Evolutionary conservation across 805 yeast species (phyloP), one percentile per base, ranked within the genome.

Genomic region (Candida rishiriensis): DNA sequence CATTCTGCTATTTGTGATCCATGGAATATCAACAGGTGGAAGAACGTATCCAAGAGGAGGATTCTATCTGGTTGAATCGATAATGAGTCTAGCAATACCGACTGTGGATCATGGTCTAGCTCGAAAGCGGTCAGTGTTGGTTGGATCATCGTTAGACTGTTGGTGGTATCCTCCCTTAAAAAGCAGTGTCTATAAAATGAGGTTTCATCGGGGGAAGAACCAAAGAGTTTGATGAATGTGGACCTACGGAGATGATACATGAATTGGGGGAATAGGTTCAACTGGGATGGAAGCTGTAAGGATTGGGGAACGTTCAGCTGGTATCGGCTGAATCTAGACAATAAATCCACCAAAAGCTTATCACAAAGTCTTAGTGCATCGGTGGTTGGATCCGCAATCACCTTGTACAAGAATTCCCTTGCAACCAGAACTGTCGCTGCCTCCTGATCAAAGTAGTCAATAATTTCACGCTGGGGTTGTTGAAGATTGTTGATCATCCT

Each of bases 141-240:
- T 59, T 83, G 88, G 47, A 82, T 79, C 85, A 82, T 82, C 33
- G 78, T 72, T 51, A 81, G 66, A 1, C 85, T 72, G 51, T 80
- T 81, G 31, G 69, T 67, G 15, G 78, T 71, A 53, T 83, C 85
- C 60, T 81, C 88, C 34, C 75, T 75, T 57, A 78, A 64, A 57
- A 81, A 75, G 31, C 78, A 69, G 54, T 81, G 87, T 56, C 86
- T 72, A 47, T 78, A 73, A 57, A 73, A 82, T 14, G 80, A 72
- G 6, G 88, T 80, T 60, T 82, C 88, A 64, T 82, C 88, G 0
- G 88, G 88, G 1, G 87, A 81, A 52, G 77, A 78, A 56, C 80
- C 80, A 65, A 82, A 82, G 15, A 82, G 79, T 53, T 79, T 81
- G 32, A 82, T 69, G 55, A 83, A 79, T 41, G 74, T 81, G 1